Evolutionary conservation across 2,329 filamentous ascomycete genomes (phyloP).

Genomic region (Pestalotiopsis sp.): DNA sequence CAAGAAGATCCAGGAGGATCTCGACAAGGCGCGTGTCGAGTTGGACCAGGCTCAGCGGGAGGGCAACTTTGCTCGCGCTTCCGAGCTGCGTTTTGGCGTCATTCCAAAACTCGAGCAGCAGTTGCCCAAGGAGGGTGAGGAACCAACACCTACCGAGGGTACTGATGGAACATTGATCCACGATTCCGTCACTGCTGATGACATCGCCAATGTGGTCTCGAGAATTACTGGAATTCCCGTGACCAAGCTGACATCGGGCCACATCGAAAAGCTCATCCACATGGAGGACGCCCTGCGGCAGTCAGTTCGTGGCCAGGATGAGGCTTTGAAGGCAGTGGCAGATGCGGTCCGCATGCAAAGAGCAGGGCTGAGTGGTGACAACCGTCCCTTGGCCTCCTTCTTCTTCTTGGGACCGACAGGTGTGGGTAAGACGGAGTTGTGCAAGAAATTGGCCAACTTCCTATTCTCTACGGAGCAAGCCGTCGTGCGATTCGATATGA

Average conservation of each 20-base stretch:
- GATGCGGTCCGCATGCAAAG: constrained; percentile 93
- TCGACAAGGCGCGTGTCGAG: constrained; percentile 83
- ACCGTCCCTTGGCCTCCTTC: constrained; percentile 88
- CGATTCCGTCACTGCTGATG: constrained; percentile 92
- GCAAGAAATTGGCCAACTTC: constrained; percentile 92
- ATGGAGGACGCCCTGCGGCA: constrained; percentile 91
- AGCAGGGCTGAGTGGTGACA: constrained; percentile 88
- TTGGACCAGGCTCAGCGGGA: constrained; percentile 85
- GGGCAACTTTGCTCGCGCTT: constrained; percentile 88
- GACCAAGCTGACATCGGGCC: constrained; percentile 87
- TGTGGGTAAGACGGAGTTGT: constrained; percentile 95
- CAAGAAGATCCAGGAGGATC: constrained; percentile 84
- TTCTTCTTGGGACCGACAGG: constrained; percentile 98
- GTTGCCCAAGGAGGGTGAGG: constrained; percentile 73
- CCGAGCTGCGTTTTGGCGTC: constrained; percentile 83
- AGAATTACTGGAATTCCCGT: constrained; percentile 91
- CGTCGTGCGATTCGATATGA: constrained; percentile 96
- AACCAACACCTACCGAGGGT: constrained; percentile 25
- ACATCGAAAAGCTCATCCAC: constrained; percentile 90
- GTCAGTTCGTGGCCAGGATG: constrained; percentile 89
- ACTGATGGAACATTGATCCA: constrained; percentile 70
- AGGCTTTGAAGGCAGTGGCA: constrained; percentile 86
- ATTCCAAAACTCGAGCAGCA: constrained; percentile 82
- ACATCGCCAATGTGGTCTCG: constrained; percentile 91
- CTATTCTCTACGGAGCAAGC: constrained; percentile 91